A percentile compares a stretch with the other conserved stretches of the same genome.
Evolutionary conservation across 768 basidiomycete species (phyloP).

Genomic region (Suillus ampliporus): DNA sequence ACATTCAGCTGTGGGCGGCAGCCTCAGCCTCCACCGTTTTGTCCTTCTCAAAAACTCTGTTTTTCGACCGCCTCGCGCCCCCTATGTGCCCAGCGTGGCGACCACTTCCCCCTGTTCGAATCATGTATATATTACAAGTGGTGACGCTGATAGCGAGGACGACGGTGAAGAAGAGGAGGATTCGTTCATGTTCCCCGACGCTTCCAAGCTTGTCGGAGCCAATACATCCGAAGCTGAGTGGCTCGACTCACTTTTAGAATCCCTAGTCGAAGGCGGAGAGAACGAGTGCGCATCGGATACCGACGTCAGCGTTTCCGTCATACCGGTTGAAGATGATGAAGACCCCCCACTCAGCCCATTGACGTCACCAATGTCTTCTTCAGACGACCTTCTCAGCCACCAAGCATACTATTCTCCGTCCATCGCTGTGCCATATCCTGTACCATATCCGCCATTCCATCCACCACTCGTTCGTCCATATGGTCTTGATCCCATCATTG

Average conservation of each 20-base stretch:
- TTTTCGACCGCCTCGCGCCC: constrained; percentile 54
- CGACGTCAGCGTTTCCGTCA: constrained; percentile 51
- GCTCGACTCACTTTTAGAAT: constrained; percentile 82
- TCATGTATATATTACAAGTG: constrained; percentile 42
- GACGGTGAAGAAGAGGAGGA: constrained; percentile 51
- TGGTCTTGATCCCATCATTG: constrained; percentile 49
- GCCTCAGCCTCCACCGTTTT: constrained; percentile 85
- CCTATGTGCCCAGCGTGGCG: constrained; percentile 33
- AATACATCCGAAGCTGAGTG: constrained; percentile 73
- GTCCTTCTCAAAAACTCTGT: constrained; percentile 89
- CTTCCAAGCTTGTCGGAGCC: constrained; percentile 55
- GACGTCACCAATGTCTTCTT: constrained; percentile 75
- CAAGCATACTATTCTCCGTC: constrained; percentile 54
- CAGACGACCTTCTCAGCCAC: constrained; percentile 70
- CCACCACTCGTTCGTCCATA: constrained; percentile 61
- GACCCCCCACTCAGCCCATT: constrained; percentile 60
- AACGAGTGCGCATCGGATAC: constrained; percentile 57
- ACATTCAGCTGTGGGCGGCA: constrained; percentile 62
- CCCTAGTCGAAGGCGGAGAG: constrained; percentile 72
- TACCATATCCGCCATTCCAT: constrained; percentile 69
- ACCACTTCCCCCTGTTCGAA: constrained; percentile 38
- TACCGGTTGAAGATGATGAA: constrained; percentile 67
- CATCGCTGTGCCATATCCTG: constrained; percentile 60
- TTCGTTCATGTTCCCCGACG: constrained; percentile 84
- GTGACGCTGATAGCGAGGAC: constrained; percentile 55